Percentiles rank a stretch among this genome's conserved stretches.
phyloP scores from a whole-genome alignment of 106 monocot species.

The Alisma plantagoaquatica region DNA sequence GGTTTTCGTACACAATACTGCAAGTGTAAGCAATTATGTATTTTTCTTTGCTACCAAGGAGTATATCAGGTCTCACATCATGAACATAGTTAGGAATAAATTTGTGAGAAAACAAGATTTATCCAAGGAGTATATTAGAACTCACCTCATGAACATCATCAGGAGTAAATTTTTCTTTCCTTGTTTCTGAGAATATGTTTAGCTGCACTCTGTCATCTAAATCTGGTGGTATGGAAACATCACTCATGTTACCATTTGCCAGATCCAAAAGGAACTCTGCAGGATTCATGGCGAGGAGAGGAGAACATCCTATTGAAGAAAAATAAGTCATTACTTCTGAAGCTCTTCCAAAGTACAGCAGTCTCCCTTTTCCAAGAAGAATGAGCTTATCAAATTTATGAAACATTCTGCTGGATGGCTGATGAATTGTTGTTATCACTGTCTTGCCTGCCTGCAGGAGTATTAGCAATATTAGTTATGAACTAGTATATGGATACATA shows the following conservation, averaged over 20 bases:
- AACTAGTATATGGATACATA: too few species aligned
- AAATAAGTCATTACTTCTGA: constrained; percentile 66
- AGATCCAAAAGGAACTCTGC: too few species aligned
- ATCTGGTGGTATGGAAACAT: constrained; percentile 54
- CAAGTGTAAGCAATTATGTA: too few species aligned
- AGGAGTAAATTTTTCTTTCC: constrained; percentile 41
- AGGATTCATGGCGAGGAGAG: constrained; percentile 78
- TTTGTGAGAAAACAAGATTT: too few species aligned
- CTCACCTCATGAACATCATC: constrained; percentile 67
- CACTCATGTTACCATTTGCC: constrained; percentile 61
- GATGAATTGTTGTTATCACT: too few species aligned
- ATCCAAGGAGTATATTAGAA: too few species aligned
- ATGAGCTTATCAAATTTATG: too few species aligned
- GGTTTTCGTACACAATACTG: too few species aligned
- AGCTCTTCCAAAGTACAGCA: constrained; percentile 70
- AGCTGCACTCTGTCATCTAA: constrained; percentile 52
- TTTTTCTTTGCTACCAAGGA: too few species aligned
- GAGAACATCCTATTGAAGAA: constrained; percentile 64
- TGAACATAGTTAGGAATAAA: too few species aligned
- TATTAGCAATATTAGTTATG: too few species aligned
- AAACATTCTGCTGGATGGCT: constrained; percentile 77
- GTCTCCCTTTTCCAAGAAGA: constrained; percentile 64
- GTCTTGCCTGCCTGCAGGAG: constrained; percentile 46
- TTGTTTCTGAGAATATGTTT: constrained; percentile 23
- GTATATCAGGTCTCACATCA: too few species aligned